phyloP scores from a whole-genome alignment of 2,329 filamentous ascomycete genomes.

The Simplicillium aogashimaense region DNA sequence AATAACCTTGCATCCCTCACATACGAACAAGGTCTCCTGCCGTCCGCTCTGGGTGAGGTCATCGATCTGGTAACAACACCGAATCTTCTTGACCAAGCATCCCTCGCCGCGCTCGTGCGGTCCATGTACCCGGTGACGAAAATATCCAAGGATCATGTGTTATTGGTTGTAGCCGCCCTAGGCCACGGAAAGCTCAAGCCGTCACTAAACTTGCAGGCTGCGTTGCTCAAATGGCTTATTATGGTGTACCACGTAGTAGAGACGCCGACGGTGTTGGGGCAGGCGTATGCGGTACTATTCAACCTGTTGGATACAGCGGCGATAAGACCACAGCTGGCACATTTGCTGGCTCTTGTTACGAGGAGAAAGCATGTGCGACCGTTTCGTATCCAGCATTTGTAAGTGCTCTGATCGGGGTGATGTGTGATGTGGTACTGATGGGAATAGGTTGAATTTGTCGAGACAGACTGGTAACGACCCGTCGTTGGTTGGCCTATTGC shows the following conservation, averaged over 20 bases:
- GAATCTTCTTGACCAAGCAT: constrained; percentile 67
- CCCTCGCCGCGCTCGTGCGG: constrained; percentile 56
- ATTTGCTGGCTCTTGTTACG: constrained; percentile 70
- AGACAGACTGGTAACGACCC: constrained; percentile 62
- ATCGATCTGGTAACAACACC: constrained; percentile 57
- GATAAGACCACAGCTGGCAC: constrained; percentile 59
- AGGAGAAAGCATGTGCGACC: constrained; percentile 74
- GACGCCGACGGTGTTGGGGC: constrained; percentile 51
- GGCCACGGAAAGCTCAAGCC: constrained; percentile 71
- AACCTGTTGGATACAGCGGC: constrained; percentile 73
- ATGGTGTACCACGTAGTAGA: constrained; percentile 65
- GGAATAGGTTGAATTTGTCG: constrained; percentile 41
- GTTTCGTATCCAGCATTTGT: constrained; percentile 72
- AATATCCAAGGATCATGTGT: constrained; percentile 49
- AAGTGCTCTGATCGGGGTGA: constrained; percentile 16
- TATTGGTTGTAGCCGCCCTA: constrained; percentile 62
- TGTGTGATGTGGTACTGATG: neutral
- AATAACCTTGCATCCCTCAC: constrained; percentile 52
- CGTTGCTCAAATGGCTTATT: constrained; percentile 69
- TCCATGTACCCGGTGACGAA: constrained; percentile 65
- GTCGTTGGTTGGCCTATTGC: constrained; percentile 61
- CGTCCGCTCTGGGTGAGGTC: constrained; percentile 49
- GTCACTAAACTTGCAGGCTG: constrained; percentile 57
- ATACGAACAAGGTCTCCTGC: constrained; percentile 59
- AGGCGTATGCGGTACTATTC: constrained; percentile 68